Evolutionary conservation across 1,139 yeast genomes (phyloP).

Genomic region (Kodamaea derodonti): DNA sequence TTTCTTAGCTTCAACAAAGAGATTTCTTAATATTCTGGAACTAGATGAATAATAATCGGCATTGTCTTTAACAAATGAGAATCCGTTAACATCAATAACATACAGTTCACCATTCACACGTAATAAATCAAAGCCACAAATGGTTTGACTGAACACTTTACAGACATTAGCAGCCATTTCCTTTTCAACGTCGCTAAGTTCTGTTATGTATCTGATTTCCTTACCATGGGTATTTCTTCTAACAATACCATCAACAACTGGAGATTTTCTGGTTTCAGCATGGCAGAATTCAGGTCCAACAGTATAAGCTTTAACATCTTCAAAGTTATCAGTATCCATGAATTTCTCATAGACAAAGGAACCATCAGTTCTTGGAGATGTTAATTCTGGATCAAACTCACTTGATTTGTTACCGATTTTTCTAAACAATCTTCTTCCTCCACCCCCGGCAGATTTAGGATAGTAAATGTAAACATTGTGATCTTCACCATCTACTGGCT

Average conservation of each 20-base stretch:
- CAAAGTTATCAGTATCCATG: slow-evolving; percentile 97
- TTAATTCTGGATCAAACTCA: slow-evolving; percentile 83
- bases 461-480: slow-evolving; percentile 95
- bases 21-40: slow-evolving; percentile 69
- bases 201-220: slow-evolving; percentile 87
- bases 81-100: slow-evolving; percentile 97
- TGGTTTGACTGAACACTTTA: slow-evolving; percentile 81
- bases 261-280: slow-evolving; percentile 97
- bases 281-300: slow-evolving; percentile 90
- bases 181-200: slow-evolving; percentile 69
- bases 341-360: slow-evolving; percentile 90
- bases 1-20: slow-evolving; percentile 61
- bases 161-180: slow-evolving; percentile 77
- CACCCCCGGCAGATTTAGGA: slow-evolving; percentile 88
- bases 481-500: slow-evolving; percentile 98
- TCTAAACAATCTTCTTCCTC: slow-evolving; percentile 90
- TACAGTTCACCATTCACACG: slow-evolving; percentile 85
- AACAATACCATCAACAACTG: slow-evolving; percentile 98
- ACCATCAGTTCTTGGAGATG: slow-evolving; percentile 79
- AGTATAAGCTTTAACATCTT: slow-evolving; percentile 97
- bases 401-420: slow-evolving; percentile 97
- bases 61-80: slow-evolving; percentile 95
- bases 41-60: slow-evolving; percentile 80
- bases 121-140: slow-evolving; percentile 93
- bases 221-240: slow-evolving; percentile 97